Evolutionary conservation across 1,139 yeast species (phyloP).

Genomic region (Eremothecium sinecaudum): DNA sequence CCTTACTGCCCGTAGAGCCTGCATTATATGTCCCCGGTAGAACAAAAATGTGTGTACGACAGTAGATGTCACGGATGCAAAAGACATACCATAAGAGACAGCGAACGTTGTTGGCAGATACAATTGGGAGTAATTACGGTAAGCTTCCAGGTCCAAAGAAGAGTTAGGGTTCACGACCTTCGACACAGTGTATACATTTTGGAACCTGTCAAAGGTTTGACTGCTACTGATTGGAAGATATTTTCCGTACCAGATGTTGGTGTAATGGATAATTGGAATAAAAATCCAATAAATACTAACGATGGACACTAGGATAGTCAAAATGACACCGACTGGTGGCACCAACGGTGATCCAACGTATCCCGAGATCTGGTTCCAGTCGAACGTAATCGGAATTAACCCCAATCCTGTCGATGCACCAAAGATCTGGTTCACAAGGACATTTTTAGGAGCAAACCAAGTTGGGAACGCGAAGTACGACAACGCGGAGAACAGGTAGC

Average conservation of each 20-base stretch:
- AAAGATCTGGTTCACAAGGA: conserved; percentile 51
- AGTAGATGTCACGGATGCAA: conserved; percentile 55
- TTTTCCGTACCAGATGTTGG: conserved; percentile 43
- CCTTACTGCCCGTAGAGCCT: conserved; percentile 38
- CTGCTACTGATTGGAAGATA: conserved; percentile 43
- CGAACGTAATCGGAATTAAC: conserved; percentile 50
- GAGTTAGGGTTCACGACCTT: conserved; percentile 38
- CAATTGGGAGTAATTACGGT: conserved; percentile 48
- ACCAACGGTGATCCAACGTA: conserved; percentile 57
- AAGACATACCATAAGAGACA: conserved; percentile 51
- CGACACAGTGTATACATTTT: conserved; percentile 36
- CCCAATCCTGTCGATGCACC: conserved; percentile 58
- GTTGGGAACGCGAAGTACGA: conserved; percentile 45
- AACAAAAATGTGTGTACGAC: conserved; percentile 45
- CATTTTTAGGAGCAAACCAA: conserved; percentile 48
- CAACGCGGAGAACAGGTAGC: conserved; percentile 41
- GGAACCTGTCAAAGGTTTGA: conserved; percentile 38
- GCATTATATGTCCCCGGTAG: conserved; percentile 46
- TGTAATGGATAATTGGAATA: conserved; percentile 40
- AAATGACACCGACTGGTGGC: conserved; percentile 53
- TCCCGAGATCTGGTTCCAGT: conserved; percentile 49
- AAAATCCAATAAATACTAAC: conserved; percentile 40
- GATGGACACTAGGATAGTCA: conserved; percentile 42
- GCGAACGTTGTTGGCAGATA: conserved; percentile 56
- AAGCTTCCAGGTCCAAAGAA: conserved; percentile 40